Base-by-base conservation (phyloP, 306 rosid genomes). In the Arachis stenosperma region DNA sequence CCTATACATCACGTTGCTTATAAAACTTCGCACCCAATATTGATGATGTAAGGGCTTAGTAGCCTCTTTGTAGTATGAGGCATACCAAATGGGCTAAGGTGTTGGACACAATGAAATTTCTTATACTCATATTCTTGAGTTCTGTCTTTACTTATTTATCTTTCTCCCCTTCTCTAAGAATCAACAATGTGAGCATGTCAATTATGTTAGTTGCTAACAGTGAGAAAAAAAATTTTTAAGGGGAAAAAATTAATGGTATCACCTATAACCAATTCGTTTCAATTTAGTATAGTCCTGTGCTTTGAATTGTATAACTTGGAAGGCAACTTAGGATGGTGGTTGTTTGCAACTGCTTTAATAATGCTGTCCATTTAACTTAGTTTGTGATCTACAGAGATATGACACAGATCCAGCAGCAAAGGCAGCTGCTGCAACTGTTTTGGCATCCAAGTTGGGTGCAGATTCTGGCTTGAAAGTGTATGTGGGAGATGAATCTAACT, bases 351-450 rank as follows among this genome's bases (percentile, higher is more conserved):
- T 39, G 33, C 70, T 71, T 47, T 55, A 62, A 55, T 50, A 47
- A 8, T 55, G 7, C 30, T 39, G 75, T 75, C 53, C 42, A 44
- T 81, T 29, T 51, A 47, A 71, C 73, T 39, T 30, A 2, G 59
- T 43, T 67, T 73, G 71, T 62, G 55, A 37, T 88, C 65, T 77
- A 57, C 94, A 93, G 98, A 93, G 87, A 80, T 93, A 93, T 70
- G 98, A 93, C 70, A 77, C 97, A 71, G 98, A 93, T 76, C 98
- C 98, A 53, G 90, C 97, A 46, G 98, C 98, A 36, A 91, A 93
- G 84, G 98, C 98, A 41, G 98, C 98, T 2, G 98, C 97, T 64
- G 98, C 98, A 55, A 77, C 91, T 78, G 94, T 89, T 61, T 81
- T 93, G 70, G 98, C 97, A 57, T 93, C 97, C 22, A 93, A 91